These are phyloP conservation scores for Trichosporon coremiiforme DNA, from an alignment of 1,284 basidiomycete species.

Conservation along the genomic window DNA sequence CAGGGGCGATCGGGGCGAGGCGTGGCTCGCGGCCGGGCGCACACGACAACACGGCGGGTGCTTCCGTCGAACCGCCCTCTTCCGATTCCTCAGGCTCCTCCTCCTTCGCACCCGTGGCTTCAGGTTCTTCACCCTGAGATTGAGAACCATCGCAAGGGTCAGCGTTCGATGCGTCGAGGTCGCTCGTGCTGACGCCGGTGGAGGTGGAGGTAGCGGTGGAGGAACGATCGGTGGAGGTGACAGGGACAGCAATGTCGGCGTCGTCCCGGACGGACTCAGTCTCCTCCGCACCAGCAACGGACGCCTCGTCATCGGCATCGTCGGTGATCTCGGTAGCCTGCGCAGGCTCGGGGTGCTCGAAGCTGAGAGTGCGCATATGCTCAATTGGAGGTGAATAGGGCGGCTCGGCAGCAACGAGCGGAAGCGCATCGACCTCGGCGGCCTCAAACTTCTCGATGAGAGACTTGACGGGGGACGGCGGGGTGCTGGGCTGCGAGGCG, in stretches of 20 bases:
- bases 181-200: not conserved
- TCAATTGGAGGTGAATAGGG: slow-evolving; percentile 11
- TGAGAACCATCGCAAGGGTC: not conserved
- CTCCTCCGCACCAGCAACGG: not conserved
- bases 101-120: slow-evolving; percentile 7
- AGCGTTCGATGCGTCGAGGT: not conserved
- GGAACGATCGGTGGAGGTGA: not conserved
- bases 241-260: not conserved
- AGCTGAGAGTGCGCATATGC: not conserved
- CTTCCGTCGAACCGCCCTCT: not conserved
- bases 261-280: not conserved
- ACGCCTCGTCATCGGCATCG: not conserved
- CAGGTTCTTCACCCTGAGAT: slow-evolving; percentile 5
- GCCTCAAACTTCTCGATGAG: slow-evolving; percentile 16
- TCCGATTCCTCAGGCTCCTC: not conserved
- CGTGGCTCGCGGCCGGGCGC: not conserved
- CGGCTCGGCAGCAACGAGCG: slow-evolving; percentile 14
- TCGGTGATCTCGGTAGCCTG: not conserved
- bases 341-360: not conserved
- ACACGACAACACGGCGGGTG: not conserved
- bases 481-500: not conserved
- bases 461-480: slow-evolving; percentile 15
- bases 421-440: not conserved
- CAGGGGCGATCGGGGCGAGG: not conserved
- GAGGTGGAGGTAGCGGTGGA: not conserved